Conservation (phyloP, 352 stramenopile species). For the Chrysophaeum taylorii region DNA sequence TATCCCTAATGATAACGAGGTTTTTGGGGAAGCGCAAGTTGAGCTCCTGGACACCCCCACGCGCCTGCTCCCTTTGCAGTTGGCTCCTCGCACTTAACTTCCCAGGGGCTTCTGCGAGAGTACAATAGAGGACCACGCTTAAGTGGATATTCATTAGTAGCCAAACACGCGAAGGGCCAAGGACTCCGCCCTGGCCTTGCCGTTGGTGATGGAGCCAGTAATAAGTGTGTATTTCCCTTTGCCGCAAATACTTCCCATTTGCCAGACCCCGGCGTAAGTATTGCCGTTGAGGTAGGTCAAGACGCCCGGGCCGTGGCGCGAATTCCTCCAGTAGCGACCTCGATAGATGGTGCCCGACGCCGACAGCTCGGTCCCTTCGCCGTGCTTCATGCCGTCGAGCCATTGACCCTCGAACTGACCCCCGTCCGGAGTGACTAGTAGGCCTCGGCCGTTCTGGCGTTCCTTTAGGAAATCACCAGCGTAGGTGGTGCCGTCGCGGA, state of each 20-base stretch:
- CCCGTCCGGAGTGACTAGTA: constrained; percentile 64
- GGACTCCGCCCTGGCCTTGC: too few species aligned
- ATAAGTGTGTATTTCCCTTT: constrained; percentile 19
- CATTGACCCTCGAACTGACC: constrained; percentile 52
- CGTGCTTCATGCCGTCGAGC: constrained; percentile 20
- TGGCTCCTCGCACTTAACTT: too few species aligned
- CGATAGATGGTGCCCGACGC: constrained; percentile 20
- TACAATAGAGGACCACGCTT: too few species aligned
- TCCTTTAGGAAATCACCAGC: constrained; percentile 47
- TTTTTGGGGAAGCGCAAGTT: too few species aligned
- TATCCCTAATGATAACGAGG: too few species aligned
- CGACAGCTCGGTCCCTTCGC: constrained; percentile 26
- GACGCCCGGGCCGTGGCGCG: constrained; percentile 56
- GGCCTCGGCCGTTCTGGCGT: constrained; percentile 66
- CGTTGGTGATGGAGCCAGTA: too few species aligned
- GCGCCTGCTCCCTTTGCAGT: too few species aligned
- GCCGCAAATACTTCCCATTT: constrained; percentile 22
- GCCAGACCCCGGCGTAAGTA: constrained; percentile 65
- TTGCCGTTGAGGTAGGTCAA: constrained; percentile 59
- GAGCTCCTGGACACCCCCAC: too few species aligned
- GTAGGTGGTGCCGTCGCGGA: constrained; percentile 31
- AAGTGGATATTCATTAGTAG: too few species aligned
- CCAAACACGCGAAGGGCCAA: too few species aligned
- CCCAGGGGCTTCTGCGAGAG: too few species aligned
- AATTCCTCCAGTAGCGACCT: not conserved